Base-by-base conservation (phyloP, 83 land plant genomes). In the Thuja plicata region DNA sequence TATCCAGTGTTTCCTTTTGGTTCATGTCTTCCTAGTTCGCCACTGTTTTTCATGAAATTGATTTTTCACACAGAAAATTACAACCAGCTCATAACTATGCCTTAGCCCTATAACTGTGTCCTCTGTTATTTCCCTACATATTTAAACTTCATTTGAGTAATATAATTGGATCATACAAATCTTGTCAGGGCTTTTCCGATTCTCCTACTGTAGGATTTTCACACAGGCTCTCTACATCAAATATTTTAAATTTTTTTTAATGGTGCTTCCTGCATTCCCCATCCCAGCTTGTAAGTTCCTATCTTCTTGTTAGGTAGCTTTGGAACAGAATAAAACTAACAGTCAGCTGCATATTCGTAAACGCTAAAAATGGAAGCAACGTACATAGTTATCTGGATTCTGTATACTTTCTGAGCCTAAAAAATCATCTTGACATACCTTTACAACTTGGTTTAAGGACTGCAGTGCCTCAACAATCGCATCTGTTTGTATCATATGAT, bases 401-500 rank as follows among this genome's bases (percentile, higher is more conserved):
- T 30, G 21, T 13, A 89, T 40, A 87, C 40, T 41, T 37, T 15
- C 21, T 27, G 40, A 30, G 45, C 24, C 13, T 17, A 41, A 71
- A 17, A 50, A 37, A 52, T 3, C 32, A 35, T 12, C 70, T 5
- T 34, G 32, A 87, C 43, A 37, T 87, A 96, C 96, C 95, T 93
- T 93, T 35, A 93, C 37, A 38, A 88, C 92, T 35, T 81, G 85
- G 19, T 89, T 90, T 87, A 94, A 96, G 76, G 90, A 83, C 88
- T 91, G 88, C n/a, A 94, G 92, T 17, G 91, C 92, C 11, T 93
- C 95, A 32, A 95, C 86, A 17, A 92, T 57, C 24, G 79, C 35
- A 84, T 92, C 92, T 34, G 91, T 66, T 17, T 15, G 7, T 32
- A 27, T 35, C 21, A 79, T 34, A 70, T 48, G 13, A 76, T 76